Evolutionary conservation across 2,329 filamentous ascomycete species (phyloP), one percentile per base, ranked within the genome.

Genomic region (Bipolaris gigantea): DNA sequence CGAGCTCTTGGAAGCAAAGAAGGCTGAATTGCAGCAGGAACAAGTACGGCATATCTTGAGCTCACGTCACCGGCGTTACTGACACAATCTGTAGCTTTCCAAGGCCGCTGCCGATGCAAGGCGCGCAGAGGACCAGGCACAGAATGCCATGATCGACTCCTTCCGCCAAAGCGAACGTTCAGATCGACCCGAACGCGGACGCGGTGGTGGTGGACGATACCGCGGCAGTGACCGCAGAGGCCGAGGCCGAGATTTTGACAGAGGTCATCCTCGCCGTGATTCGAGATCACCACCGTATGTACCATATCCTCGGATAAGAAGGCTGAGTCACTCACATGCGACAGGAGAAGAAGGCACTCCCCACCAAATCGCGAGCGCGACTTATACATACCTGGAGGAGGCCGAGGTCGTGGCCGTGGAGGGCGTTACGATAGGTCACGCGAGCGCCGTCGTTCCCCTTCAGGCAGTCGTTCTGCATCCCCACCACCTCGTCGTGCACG

Each of bases 1-100:
- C 74, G 92, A 97, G 75, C 81, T 99, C 38, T 79, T 99, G 2
- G 94, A 99, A 73, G 92, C 93, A 0, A 99, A 99, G 81, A 99
- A 97, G 77, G 79, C 90, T 40, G 94, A 99, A 75, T 80, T 99
- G 43, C 90, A 94, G 58, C 91, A 97, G 75, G 92, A 97, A 76
- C 96, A 96, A 87, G 93, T 95, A 73, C 32, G 71, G 51, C 23
- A 30, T 16, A 11, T 16, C 25, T 35, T 35, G 5, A 16, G 10
- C 25, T 16, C 35, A 30, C 33, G 8, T 13, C 35, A 32, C n/a
- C 21, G 23, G 21, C 45, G 47, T 35, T 38, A 53, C 70, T 73
- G 65, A 65, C 51, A 27, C n/a, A 30, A 15, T 35, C 16, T 38
- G 92, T 88, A 95, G 69, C 89, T 90, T 33, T 91, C 94, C 63